Evolutionary conservation across 2,329 filamentous ascomycete species (phyloP).

Genomic region (Fusarium piperis): DNA sequence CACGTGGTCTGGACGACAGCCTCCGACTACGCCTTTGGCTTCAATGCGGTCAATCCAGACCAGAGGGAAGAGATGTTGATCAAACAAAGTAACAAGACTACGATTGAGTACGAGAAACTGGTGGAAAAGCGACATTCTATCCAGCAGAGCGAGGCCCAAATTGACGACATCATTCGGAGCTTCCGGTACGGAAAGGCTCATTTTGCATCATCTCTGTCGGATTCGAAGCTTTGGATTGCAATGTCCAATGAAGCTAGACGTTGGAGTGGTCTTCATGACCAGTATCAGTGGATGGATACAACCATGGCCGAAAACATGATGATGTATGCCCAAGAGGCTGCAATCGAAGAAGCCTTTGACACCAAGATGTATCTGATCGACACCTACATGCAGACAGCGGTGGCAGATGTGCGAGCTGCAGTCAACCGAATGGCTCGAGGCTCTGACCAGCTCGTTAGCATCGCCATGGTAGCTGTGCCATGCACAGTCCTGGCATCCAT

Average conservation of each 20-base stretch:
- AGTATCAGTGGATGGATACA: background rate
- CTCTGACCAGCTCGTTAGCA: background rate
- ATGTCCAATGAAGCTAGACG: background rate
- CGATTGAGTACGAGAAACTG: background rate
- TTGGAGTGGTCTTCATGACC: background rate
- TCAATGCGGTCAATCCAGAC: background rate
- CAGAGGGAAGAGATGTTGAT: background rate
- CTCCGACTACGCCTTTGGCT: background rate
- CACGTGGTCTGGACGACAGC: background rate
- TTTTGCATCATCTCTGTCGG: background rate
- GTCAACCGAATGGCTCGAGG: background rate
- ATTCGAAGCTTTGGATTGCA: background rate
- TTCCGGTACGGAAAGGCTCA: background rate
- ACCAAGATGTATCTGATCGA: background rate
- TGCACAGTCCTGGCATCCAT: background rate
- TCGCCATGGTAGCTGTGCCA: background rate
- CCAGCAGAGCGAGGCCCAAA: background rate
- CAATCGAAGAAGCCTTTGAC: background rate
- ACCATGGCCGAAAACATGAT: background rate
- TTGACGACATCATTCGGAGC: background rate
- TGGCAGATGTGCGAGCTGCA: background rate
- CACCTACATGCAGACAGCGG: background rate
- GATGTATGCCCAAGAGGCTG: background rate
- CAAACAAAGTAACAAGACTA: background rate
- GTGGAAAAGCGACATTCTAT: background rate